These are phyloP conservation scores for Barnettozyma pratensis DNA, from an alignment of 805 yeast species.

Conservation along the genomic window DNA sequence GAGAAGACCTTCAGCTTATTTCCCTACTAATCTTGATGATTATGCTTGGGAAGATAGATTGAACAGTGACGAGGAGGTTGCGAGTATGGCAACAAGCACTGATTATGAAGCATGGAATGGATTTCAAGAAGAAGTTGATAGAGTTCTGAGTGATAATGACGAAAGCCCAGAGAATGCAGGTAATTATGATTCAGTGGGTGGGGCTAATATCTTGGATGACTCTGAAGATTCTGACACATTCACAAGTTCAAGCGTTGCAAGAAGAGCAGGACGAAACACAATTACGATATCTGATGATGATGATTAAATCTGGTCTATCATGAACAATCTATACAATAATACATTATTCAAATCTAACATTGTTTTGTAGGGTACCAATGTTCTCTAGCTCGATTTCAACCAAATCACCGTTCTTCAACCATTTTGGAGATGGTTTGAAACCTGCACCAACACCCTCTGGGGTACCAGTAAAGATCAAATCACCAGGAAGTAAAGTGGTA, in stretches of 20 bases:
- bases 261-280: background rate
- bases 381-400: slow-evolving; percentile 36
- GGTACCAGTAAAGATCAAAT: slow-evolving; percentile 50
- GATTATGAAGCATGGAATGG: slow-evolving; percentile 9
- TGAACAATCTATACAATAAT: background rate
- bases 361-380: slow-evolving; percentile 38
- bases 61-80: background rate
- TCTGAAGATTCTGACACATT: background rate
- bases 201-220: background rate
- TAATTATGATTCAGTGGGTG: background rate
- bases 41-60: slow-evolving; percentile 2
- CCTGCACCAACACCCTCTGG: slow-evolving; percentile 53
- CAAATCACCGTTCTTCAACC: slow-evolving; percentile 39
- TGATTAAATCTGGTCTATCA: background rate
- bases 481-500: slow-evolving; percentile 47
- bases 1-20: slow-evolving; percentile 4
- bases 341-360: slow-evolving; percentile 27
- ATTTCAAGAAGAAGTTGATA: slow-evolving; percentile 1
- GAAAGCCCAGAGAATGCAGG: background rate
- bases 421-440: slow-evolving; percentile 30
- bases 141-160: background rate
- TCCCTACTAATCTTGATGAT: slow-evolving; percentile 3
- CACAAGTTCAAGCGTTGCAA: background rate
- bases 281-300: slow-evolving; percentile 2
- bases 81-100: no score